Base-by-base conservation (phyloP, 1,284 basidiomycete species). In the Somion occarium region DNA sequence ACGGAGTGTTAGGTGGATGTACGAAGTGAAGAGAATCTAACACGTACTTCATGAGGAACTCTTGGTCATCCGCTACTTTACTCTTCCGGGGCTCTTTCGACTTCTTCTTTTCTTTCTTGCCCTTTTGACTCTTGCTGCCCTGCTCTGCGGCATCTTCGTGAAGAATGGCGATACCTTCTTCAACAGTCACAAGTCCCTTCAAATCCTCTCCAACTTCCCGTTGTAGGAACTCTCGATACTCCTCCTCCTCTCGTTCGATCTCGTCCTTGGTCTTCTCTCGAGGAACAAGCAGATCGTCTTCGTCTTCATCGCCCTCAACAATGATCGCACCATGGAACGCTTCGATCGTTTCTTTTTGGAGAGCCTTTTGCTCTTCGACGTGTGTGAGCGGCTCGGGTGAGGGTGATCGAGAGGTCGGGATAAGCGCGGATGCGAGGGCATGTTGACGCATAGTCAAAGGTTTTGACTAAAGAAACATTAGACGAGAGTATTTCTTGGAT, bases 11-110 rank as follows among this genome's bases (percentile, higher is more conserved):
- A 25, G 4, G 45, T 38, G 23, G 13, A 20, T 2, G 13, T 42
- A 3, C 5, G n/a, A n/a, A 22, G 38, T 45, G 15, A 54, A 26
- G 24, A 53, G 18, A 24, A 45, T 25, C 4, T n/a, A n/a, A 19
- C 23, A 75, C 84, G 61, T 62, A 97, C 93, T 92, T 88, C 73
- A 95, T 81, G 48, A 99, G 73, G 64, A 99, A 99, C 55, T 94
- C 85, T 55, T 90, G 86, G 62, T 91, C 88, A 7, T 73, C 71
- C 49, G 83, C 81, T 54, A 82, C 73, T 64, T 82, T 83, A 45
- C 64, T 62, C 65, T 68, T 58, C 50, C 66, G 64, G 53, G 62
- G 69, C 66, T 64, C 71, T 55, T 59, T 59, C 12, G 65, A 62
- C 54, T 63, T 66, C 52, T 59, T 71, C 56, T 64, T 62, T 30